These are phyloP conservation scores for Bryoerythrophyllum caledonicum DNA, from an alignment of 225 moss, liverwort and hornwort genomes.

Conservation along the genomic window DNA sequence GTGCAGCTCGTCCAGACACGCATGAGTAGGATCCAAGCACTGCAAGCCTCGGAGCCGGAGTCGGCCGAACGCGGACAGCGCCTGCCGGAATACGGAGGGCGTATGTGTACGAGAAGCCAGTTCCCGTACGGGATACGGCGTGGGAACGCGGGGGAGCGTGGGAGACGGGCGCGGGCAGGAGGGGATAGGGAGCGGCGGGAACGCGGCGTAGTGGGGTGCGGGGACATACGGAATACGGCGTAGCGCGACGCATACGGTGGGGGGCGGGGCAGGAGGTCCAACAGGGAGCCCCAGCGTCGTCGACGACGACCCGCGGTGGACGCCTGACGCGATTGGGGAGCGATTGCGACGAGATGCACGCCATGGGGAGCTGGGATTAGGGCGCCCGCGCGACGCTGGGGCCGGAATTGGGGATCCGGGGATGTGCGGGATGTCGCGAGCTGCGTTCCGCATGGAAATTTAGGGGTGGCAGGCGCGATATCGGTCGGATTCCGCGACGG, in stretches of 20 bases:
- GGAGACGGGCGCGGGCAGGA: constrained; percentile 44
- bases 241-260: neutral
- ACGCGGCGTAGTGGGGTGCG: constrained; percentile 47
- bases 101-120: too few species aligned
- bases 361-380: constrained; percentile 40
- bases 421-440: constrained; percentile 30
- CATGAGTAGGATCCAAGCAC: neutral
- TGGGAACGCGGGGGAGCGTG: constrained; percentile 95
- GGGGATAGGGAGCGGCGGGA: constrained; percentile 72
- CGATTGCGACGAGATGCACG: constrained; percentile 34
- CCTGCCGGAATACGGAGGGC: too few species aligned
- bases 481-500: constrained; percentile 4
- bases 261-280: constrained; percentile 28
- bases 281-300: constrained; percentile 40
- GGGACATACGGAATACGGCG: neutral
- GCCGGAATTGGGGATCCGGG: constrained; percentile 23
- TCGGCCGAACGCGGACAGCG: constrained; percentile 3
- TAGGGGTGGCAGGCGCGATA: constrained; percentile 20
- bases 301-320: constrained; percentile 33
- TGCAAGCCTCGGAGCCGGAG: constrained; percentile 8
- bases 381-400: constrained; percentile 15
- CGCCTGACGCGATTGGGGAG: constrained; percentile 26
- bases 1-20: too few species aligned
- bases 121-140: too few species aligned
- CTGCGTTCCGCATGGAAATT: constrained; percentile 18